Evolutionary conservation across 2,329 filamentous ascomycete genomes (phyloP), one percentile per base, ranked within the genome.

Genomic region (Talaromyces sp.): DNA sequence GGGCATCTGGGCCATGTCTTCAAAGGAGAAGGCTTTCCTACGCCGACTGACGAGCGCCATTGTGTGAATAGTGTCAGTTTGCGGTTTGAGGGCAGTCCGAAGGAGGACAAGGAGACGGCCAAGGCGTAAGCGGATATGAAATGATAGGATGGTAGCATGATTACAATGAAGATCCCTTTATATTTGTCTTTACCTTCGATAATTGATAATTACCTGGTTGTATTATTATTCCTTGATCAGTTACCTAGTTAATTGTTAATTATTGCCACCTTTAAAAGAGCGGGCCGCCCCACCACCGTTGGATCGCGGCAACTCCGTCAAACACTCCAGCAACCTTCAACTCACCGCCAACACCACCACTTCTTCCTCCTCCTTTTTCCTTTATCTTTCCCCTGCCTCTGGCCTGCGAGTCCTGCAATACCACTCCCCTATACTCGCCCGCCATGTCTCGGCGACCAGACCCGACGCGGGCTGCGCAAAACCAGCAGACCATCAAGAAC

Each of bases 61-160:
- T 99, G 95, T 72, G 95, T 99, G 61, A 99, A 98, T 73, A 95
- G 91, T 70, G 79, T 98, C 58, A 96, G 90, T 73, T 80, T 98
- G 77, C 95, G 87, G 68, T 98, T 99, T 72, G 83, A 81, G 1
- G 80, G 90, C 55, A 88, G 90, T 64, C 83, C 85, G 67, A n/a
- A n/a, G n/a, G n/a, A n/a, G n/a, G 11, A 59, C 17, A 41, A 60
- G 57, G 38, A 32, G 32, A 71, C 72, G 62, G 62, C 71, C 0
- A 73, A 74, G 64, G 71, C 41, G 41, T 43, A 10, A 21, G 26
- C 26, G 6, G 26, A 6, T 27, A 27, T 27, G 14, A 35, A 5
- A 14, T 35, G 13, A 35, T 14, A 13, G 13, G 13, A 35, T 14
- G 32, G 6, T 13, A 32, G 10, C n/a, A 17, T 41, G 13, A 21